Base-by-base conservation (phyloP, 176 grass and related monocot genomes). In the Oropetium thomaeum region DNA sequence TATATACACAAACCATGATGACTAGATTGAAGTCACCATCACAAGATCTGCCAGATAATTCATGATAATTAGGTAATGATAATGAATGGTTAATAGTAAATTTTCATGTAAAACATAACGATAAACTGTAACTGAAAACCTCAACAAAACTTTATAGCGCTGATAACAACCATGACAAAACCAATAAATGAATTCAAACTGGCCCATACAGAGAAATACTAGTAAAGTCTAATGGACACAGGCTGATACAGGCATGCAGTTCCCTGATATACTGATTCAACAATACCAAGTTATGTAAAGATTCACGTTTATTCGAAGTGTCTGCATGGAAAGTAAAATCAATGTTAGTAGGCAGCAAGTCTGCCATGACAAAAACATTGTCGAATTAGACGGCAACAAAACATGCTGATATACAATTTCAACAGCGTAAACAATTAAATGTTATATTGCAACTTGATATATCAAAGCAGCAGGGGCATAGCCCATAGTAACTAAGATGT, bases 251-350 rank as follows among this genome's bases (percentile, higher is more conserved):
- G 5, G 34, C 43, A 37, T 3, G 32, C 26, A 69, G 37, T 62
- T 51, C 20, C 10, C 41, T 31, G 9, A 27, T 29, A 25, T 76
- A 57, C 5, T 82, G 66, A 77, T 34, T 82, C 35, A 16, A 17
- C 15, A 78, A 78, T 39, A 68, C 22, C 17, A 23, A 34, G 15
- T 25, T 82, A 77, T 3, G 8, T 40, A 73, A 73, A 78, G 31
- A 7, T 41, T 49, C 57, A 79, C 37, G 61, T 74, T 62, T 59
- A 28, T 28, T 63, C 33, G 35, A 45, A 68, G 41, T 3, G 11
- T 69, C 29, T 55, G 10, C 33, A 30, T 55, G 16, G 3, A 9
- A 62, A 83, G 62, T 62, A 48, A 48, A 77, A 55, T 64, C 15
- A 44, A 75, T 43, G 29, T 23, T 28, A 33, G 27, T 35, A 53